These are phyloP conservation scores for Arabis alpina DNA, from an alignment of 345 rosid species.

Conservation along the genomic window DNA sequence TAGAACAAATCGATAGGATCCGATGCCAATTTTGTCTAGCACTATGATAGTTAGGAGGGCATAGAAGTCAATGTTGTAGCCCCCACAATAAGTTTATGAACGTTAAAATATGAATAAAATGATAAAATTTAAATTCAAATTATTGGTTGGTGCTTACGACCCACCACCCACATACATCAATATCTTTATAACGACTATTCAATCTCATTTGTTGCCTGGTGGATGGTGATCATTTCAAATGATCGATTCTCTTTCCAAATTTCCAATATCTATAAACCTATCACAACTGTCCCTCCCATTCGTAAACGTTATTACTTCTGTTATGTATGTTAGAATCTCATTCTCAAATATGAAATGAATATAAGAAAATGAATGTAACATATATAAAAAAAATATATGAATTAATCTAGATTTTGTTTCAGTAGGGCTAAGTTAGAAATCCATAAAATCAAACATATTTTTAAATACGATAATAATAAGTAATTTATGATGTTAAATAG, in stretches of 20 bases:
- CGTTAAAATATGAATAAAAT: conserved; percentile 21
- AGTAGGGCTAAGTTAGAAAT: neutral
- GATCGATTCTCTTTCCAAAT: conserved; percentile 9
- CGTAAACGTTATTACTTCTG: neutral
- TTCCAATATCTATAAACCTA: neutral
- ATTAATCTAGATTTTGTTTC: neutral
- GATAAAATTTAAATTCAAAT: conserved; percentile 33
- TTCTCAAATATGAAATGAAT: neutral
- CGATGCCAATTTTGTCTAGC: conserved; percentile 41
- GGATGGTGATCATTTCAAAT: conserved; percentile 38
- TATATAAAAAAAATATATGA: conserved; percentile 6
- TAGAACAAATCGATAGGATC: conserved; percentile 34
- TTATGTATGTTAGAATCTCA: neutral
- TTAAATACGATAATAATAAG: neutral
- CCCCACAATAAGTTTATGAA: conserved; percentile 38
- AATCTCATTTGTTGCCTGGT: conserved; percentile 40
- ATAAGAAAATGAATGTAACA: neutral
- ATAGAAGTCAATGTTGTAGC: conserved; percentile 41
- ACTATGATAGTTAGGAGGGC: conserved; percentile 39
- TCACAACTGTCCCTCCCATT: conserved; percentile 8
- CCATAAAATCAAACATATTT: neutral
- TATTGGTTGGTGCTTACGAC: conserved; percentile 46
- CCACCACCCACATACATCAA: conserved; percentile 45
- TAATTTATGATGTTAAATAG: neutral
- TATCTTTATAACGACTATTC: conserved; percentile 44